Evolutionary conservation across 1,284 basidiomycete species (phyloP).

Genomic region (Pascua sp.): DNA sequence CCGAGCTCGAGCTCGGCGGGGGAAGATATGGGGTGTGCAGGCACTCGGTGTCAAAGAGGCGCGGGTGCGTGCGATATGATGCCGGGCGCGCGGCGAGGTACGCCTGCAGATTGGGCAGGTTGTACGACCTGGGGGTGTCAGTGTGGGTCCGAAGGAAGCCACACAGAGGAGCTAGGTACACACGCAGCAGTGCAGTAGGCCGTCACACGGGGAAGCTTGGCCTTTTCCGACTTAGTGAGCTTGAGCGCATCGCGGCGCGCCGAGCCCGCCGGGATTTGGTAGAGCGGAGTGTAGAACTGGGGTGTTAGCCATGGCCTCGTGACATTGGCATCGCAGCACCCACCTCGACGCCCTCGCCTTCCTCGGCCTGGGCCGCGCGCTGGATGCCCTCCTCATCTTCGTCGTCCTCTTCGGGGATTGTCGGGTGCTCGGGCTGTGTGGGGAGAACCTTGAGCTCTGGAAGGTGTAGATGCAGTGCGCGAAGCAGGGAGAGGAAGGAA

Average conservation of each 20-base stretch:
- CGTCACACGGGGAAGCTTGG: conserved; percentile 87
- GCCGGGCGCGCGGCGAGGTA: conserved; percentile 77
- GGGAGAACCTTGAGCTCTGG: conserved; percentile 89
- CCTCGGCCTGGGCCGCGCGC: conserved; percentile 28
- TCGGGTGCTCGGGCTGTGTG: conserved; percentile 70
- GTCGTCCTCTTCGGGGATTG: conserved; percentile 59
- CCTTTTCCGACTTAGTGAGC: conserved; percentile 89
- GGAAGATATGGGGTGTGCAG: conserved; percentile 49
- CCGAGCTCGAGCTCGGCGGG: conserved; percentile 25
- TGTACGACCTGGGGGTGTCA: conserved; percentile 65
- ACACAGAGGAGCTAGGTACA: conserved; percentile 29
- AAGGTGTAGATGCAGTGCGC: conserved; percentile 18
- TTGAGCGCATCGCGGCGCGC: conserved; percentile 84
- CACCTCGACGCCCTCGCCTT: conserved; percentile 64
- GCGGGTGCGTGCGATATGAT: conserved; percentile 78
- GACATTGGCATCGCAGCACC: conserved; percentile 24
- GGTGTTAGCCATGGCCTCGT: neutral
- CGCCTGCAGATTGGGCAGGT: conserved; percentile 77
- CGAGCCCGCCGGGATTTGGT: conserved; percentile 88
- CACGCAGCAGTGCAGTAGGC: conserved; percentile 92
- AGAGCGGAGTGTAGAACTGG: conserved; percentile 83
- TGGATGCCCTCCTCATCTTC: conserved; percentile 40
- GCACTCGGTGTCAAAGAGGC: conserved; percentile 53
- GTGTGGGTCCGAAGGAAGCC: neutral
- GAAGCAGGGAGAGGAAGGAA: neutral